Evolutionary conservation across 1,284 basidiomycete species (phyloP).

Genomic region (Filobasidium uniguttulatum): DNA sequence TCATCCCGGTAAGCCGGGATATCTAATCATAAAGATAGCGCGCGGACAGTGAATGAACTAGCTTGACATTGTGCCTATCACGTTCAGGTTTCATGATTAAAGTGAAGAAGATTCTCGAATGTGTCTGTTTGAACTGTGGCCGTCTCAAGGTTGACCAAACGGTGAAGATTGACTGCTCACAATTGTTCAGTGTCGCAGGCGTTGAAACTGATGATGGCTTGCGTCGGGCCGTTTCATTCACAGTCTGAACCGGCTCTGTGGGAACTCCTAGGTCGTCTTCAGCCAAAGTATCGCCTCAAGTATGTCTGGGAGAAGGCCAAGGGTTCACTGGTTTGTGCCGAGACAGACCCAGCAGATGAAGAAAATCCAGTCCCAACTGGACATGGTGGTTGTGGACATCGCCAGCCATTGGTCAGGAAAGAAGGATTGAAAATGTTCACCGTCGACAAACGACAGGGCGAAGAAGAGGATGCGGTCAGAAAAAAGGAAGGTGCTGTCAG

Average conservation of each 20-base stretch:
- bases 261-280: constrained; percentile 57
- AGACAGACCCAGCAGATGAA: constrained; percentile 60
- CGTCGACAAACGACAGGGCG: constrained; percentile 89
- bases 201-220: too few relatives aligned
- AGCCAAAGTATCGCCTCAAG: constrained; percentile 76
- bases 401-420: constrained; percentile 81
- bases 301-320: constrained; percentile 75
- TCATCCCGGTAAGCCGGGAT: constrained; percentile 60
- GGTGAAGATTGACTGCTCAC: too few relatives aligned
- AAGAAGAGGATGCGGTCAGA: constrained; percentile 47
- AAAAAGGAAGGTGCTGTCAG: constrained; percentile 56
- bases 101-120: constrained; percentile 99
- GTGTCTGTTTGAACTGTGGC: constrained; percentile 96
- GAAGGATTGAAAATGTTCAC: constrained; percentile 91
- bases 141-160: constrained; percentile 88
- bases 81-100: constrained; percentile 82
- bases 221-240: constrained; percentile 5
- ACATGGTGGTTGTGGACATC: constrained; percentile 90
- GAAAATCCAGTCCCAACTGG: constrained; percentile 40
- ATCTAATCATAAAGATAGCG: too few relatives aligned
- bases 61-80: neutral
- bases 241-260: neutral
- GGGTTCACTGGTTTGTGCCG: constrained; percentile 48
- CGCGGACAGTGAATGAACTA: neutral
- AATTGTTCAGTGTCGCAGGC: too few relatives aligned